These are phyloP conservation scores for Solanum paucissectum DNA, from an alignment of 257 asterid species.

Conservation along the genomic window DNA sequence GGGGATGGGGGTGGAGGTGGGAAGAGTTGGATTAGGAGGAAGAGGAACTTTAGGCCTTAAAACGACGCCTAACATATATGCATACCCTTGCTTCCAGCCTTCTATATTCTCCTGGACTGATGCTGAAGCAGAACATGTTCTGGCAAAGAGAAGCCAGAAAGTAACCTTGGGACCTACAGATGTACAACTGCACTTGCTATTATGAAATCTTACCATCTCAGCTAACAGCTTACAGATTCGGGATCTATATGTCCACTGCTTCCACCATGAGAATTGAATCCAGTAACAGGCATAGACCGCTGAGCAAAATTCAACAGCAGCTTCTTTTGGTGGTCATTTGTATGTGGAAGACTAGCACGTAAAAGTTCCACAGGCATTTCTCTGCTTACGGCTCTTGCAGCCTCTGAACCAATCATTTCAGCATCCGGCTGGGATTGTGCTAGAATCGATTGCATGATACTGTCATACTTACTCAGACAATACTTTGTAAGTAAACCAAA, in stretches of 20 bases:
- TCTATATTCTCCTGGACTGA: not conserved
- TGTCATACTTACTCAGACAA: conserved; percentile 31
- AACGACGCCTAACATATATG: not conserved
- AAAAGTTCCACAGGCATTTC: conserved; percentile 45
- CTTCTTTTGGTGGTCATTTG: conserved; percentile 35
- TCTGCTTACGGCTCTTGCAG: conserved; percentile 24
- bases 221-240: conserved; percentile 5
- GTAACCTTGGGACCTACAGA: not conserved
- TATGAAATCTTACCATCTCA: not conserved
- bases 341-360: conserved; percentile 45
- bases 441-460: conserved; percentile 13
- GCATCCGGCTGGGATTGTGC: conserved; percentile 7
- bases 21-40: not conserved
- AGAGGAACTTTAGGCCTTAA: conserved; percentile 1
- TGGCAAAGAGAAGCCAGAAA: not conserved
- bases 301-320: conserved; percentile 28
- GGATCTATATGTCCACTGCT: conserved; percentile 2
- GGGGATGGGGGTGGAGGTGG: not conserved
- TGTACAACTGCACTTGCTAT: conserved; percentile 1
- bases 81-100: conserved; percentile 3
- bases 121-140: not conserved
- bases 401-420: conserved; percentile 19
- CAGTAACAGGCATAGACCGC: conserved; percentile 28
- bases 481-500: conserved; percentile 27
- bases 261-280: conserved; percentile 17